Base-by-base conservation (phyloP, 2,329 filamentous ascomycete genomes). In the Thermoascus crustaceus region DNA sequence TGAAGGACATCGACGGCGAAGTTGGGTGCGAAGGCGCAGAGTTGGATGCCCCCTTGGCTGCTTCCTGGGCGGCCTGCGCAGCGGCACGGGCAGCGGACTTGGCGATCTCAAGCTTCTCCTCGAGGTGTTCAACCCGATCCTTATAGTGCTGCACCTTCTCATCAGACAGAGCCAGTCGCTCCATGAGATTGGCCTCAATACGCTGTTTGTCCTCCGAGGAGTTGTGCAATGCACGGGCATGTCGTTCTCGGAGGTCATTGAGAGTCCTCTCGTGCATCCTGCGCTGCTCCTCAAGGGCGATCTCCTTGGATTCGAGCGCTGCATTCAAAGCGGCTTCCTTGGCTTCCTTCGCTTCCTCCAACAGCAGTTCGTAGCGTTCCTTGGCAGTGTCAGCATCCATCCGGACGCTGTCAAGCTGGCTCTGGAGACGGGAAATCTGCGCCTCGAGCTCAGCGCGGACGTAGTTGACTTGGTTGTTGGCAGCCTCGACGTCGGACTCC, bases 61-160 rank as follows among this genome's bases (percentile, higher is more conserved):
- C 63, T 20, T 64, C 64, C 42, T 69, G 72, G 34, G 70, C 71
- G 13, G 68, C 69, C 57, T 78, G 78, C 26, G 82, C 82, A 21
- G 85, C 89, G 23, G 87, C 86, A 41, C 78, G 78, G 7, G 87
- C 88, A 20, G 88, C 88, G 54, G 87, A 79, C 57, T 88, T 88
- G 16, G 89, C 82, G 48, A 96, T 83, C 49, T 93, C 82, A 10
- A 98, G 74, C 60, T 87, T 89, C 58, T 95, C 88, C 57, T 95
- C 86, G 1, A 96, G 71, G 49, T 93, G 83, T 4, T 74, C 64
- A 17, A 95, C 76, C 49, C 85, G 85, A 50, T 95, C 88, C 56
- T 93, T 82, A 14, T 93, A 75, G 56, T 93, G 83, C 48, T 87
- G 78, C 3, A 82, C 77, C 69, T 89, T 94, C 38, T 86, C 85